Conservation (phyloP, 1,139 yeast genomes). For the Entelexis paramagnoliae region DNA sequence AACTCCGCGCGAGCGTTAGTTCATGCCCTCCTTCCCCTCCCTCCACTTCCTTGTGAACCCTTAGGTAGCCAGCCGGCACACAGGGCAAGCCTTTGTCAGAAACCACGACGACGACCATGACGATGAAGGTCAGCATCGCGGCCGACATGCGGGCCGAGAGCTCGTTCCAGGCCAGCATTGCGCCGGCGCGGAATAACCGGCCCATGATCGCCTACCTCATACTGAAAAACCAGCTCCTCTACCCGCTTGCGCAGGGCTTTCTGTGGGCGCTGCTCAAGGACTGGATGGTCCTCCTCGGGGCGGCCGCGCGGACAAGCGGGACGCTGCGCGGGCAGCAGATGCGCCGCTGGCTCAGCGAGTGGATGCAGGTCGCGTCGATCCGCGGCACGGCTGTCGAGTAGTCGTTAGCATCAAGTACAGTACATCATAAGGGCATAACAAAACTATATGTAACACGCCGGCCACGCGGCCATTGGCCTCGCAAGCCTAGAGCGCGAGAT, state of each 20-base stretch:
- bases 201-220: constrained; percentile 27
- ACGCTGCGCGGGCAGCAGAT: constrained; percentile 1
- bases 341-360: constrained; percentile 6
- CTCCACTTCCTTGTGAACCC: no score
- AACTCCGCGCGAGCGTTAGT: no score
- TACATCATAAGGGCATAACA: neutral
- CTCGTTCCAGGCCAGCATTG: constrained; percentile 23
- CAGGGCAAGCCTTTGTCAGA: neutral
- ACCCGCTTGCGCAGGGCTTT: constrained; percentile 44
- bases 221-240: constrained; percentile 32
- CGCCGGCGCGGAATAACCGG: constrained; percentile 29
- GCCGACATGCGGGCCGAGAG: constrained; percentile 21
- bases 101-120: neutral
- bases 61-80: no score
- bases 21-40: no score
- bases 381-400: neutral
- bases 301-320: constrained; percentile 1
- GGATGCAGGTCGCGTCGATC: neutral
- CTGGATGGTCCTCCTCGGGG: constrained; percentile 18
- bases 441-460: neutral
- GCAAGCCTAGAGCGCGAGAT: no score
- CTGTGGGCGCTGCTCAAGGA: constrained; percentile 36
- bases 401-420: neutral
- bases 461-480: neutral
- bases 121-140: neutral